Evolutionary conservation across 1,284 basidiomycete genomes (phyloP), one percentile per base, ranked within the genome.

Genomic region (Malassezia sympodialis): DNA sequence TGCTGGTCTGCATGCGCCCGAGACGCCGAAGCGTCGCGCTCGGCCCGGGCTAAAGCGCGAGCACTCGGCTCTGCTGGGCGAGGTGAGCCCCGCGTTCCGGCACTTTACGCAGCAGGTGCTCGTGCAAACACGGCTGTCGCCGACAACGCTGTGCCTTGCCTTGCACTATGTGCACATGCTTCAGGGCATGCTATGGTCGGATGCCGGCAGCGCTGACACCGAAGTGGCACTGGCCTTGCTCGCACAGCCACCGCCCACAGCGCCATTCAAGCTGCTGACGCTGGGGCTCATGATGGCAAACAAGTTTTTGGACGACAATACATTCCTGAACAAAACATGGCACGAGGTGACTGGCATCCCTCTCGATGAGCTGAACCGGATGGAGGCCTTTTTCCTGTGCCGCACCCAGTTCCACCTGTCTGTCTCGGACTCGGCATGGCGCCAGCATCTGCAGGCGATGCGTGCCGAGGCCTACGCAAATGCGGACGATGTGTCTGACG

Each of bases 241-340:
- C 28, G 66, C 67, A 2, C 62, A 69, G 51, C 72, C 72, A 15
- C 62, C 65, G 8, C 68, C 70, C 12, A 67, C 72, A 1, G 64
- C 69, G 39, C 72, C 72, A 1, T 73, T 73, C 63, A 73, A 73
- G 61, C 58, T 73, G 14, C 65, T 73, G 37, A 68, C 68, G 1
- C 51, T 73, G 5, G 72, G 72, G 21, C 56, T 73, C 55, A 73
- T 73, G 72, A 67, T 73, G n/a, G 67, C 69, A 48, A 73, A 72
- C 61, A 73, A 73, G 60, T 68, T 71, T 44, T 45, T 73, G n/a
- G 72, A 73, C 44, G 72, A 73, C 58, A 71, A 73, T 58, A 73
- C 72, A 2, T 73, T 73, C 57, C 59, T 69, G 49, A 72, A 72
- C 62, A 71, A 69, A 60, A 73, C 72, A 4, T 73, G 72, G 72